Percentiles rank a stretch among this genome's conserved stretches.
Conservation (phyloP, 202 grass and related monocot genomes). For the Carex arenaria region DNA sequence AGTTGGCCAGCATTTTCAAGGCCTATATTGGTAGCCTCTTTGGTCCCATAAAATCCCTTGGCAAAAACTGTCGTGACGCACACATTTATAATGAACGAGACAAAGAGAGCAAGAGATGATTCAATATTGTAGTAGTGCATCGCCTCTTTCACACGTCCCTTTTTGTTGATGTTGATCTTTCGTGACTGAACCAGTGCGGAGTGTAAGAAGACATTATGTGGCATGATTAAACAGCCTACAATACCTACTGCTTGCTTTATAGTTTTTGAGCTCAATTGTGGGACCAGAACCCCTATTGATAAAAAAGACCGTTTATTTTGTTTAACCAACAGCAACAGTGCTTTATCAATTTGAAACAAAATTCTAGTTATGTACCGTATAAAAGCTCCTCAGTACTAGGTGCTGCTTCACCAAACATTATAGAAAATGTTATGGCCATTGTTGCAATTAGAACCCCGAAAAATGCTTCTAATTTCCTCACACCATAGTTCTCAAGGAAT, state of each 20-base stretch:
- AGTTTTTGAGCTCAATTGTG: slow-evolving; percentile 28
- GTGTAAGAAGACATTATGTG: slow-evolving; percentile 29
- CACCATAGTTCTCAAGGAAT: slow-evolving; percentile 30
- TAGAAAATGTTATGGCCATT: slow-evolving; percentile 26
- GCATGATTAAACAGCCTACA: slow-evolving; percentile 28
- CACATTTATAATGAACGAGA: slow-evolving; percentile 26
- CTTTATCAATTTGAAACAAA: background rate
- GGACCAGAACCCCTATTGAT: slow-evolving; percentile 18
- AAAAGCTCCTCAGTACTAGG: slow-evolving; percentile 26
- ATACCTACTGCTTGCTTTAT: slow-evolving; percentile 31
- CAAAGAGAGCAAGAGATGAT: slow-evolving; percentile 18
- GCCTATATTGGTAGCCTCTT: slow-evolving; percentile 21
- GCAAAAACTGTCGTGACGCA: slow-evolving; percentile 30
- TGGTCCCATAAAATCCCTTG: slow-evolving; percentile 28
- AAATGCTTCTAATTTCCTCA: slow-evolving; percentile 32
- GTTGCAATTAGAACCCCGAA: slow-evolving; percentile 25
- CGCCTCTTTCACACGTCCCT: slow-evolving; percentile 14
- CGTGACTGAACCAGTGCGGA: slow-evolving; percentile 27
- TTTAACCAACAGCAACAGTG: background rate
- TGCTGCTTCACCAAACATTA: slow-evolving; percentile 26
- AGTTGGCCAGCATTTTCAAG: slow-evolving; percentile 55
- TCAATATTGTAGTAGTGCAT: slow-evolving; percentile 26
- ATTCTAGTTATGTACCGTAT: slow-evolving; percentile 1
- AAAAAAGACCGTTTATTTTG: background rate
- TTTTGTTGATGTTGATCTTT: slow-evolving; percentile 21